A percentile compares a stretch with the other conserved stretches of the same genome.
Conservation (phyloP, 371 early-diverging fungal genomes). For the Mortierella sp. region DNA sequence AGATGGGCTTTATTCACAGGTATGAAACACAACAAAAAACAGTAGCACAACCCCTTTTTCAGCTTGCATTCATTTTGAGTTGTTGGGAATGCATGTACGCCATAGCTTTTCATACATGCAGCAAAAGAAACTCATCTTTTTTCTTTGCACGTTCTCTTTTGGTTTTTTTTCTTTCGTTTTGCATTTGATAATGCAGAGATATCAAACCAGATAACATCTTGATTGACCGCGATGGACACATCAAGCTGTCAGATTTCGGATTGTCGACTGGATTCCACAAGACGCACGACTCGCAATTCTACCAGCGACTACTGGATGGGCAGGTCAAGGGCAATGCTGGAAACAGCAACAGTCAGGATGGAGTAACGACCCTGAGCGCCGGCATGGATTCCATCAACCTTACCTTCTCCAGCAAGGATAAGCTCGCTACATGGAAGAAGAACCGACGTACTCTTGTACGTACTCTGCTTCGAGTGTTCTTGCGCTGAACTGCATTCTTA, state of each 20-base stretch:
- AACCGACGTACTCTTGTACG: conserved; percentile 88
- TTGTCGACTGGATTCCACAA: conserved; percentile 99
- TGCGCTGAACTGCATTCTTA: not conserved
- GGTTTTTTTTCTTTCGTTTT: conserved; percentile 12
- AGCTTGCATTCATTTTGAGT: not conserved
- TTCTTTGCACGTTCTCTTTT: not conserved
- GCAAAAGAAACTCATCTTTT: not conserved
- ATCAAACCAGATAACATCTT: conserved; percentile 88
- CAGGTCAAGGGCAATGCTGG: conserved; percentile 57
- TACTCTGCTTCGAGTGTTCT: not conserved
- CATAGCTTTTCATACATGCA: not conserved
- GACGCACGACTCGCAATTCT: conserved; percentile 97
- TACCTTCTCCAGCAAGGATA: conserved; percentile 85
- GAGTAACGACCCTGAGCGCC: conserved; percentile 48
- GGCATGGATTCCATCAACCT: conserved; percentile 86
- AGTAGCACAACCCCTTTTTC: conserved; percentile 7
- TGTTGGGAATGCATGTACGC: conserved; percentile 7
- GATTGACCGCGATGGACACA: conserved; percentile 83
- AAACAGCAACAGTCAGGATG: conserved; percentile 46
- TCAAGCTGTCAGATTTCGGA: conserved; percentile 97
- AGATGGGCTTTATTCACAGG: conserved; percentile 98
- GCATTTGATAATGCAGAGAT: conserved; percentile 65
- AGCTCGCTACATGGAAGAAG: conserved; percentile 97
- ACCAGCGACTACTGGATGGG: conserved; percentile 80
- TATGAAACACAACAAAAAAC: conserved; percentile 50